These are phyloP conservation scores for Irpex sp. DNA, from an alignment of 1,284 basidiomycete species.

Conservation along the genomic window DNA sequence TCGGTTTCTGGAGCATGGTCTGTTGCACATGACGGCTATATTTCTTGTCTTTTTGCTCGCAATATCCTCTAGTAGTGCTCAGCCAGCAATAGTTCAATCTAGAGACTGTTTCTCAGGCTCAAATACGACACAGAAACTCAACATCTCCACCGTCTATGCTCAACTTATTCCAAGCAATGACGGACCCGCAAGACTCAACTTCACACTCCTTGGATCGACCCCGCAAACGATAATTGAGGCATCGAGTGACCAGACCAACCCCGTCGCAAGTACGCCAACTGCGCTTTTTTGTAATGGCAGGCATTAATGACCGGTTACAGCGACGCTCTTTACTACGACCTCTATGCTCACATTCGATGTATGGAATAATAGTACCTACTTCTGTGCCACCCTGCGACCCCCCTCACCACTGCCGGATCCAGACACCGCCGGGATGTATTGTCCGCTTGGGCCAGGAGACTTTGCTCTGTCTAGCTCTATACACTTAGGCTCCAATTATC, in stretches of 20 bases:
- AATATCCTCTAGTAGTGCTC: constrained; percentile 21
- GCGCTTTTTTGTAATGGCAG: constrained; percentile 8
- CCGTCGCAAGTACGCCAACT: constrained; percentile 48
- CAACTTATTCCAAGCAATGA: constrained; percentile 55
- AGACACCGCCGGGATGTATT: constrained; percentile 48
- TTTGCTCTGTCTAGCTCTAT: constrained; percentile 82
- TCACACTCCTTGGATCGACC: constrained; percentile 62
- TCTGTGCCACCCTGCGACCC: constrained; percentile 75
- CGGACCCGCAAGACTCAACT: constrained; percentile 50
- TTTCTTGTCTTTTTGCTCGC: constrained; percentile 17
- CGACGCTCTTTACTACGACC: constrained; percentile 83
- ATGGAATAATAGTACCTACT: constrained; percentile 65
- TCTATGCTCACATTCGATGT: constrained; percentile 76
- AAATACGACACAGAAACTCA: constrained; percentile 54
- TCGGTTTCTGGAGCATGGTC: constrained; percentile 14
- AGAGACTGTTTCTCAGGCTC: constrained; percentile 54
- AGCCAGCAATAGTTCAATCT: constrained; percentile 30
- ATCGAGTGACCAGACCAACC: constrained; percentile 47
- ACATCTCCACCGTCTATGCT: constrained; percentile 70
- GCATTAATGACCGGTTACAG: constrained; percentile 33
- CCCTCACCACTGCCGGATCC: constrained; percentile 58
- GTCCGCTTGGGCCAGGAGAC: constrained; percentile 70
- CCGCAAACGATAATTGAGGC: constrained; percentile 57
- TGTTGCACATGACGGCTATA: constrained; percentile 18
- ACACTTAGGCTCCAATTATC: constrained; percentile 67